Evolutionary conservation across 2,329 filamentous ascomycete genomes (phyloP).

Genomic region (Pestalotiopsis sp.): DNA sequence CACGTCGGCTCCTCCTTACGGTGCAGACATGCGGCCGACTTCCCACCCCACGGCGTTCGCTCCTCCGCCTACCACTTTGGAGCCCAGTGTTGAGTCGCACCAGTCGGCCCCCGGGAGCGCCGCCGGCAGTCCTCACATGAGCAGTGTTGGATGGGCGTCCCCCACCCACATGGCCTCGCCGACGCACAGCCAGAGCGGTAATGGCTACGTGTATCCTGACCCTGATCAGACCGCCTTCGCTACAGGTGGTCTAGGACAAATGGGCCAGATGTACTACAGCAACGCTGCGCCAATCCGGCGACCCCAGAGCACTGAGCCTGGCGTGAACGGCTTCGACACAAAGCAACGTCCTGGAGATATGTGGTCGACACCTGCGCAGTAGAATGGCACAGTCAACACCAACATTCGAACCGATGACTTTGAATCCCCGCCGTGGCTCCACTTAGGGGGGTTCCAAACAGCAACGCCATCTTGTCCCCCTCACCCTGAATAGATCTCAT

Average conservation of each 20-base stretch:
- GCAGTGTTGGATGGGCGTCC: conserved; percentile 81
- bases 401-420: background rate
- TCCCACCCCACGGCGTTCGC: conserved; percentile 85
- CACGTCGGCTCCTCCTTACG: conserved; percentile 68
- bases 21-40: conserved; percentile 66
- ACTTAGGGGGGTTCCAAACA: background rate
- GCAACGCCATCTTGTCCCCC: background rate
- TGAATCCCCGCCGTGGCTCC: background rate
- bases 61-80: conserved; percentile 82
- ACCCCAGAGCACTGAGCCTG: conserved; percentile 74
- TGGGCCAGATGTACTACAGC: conserved; percentile 74
- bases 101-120: conserved; percentile 69
- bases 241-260: conserved; percentile 59
- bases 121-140: conserved; percentile 86
- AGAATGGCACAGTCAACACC: conserved; percentile 1
- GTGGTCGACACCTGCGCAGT: conserved; percentile 38
- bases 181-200: conserved; percentile 64
- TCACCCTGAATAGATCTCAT: conserved; percentile 23
- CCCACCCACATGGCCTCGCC: conserved; percentile 75
- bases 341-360: conserved; percentile 60
- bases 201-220: conserved; percentile 79
- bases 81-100: conserved; percentile 81
- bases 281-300: conserved; percentile 66
- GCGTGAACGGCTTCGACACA: conserved; percentile 60
- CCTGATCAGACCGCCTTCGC: conserved; percentile 72